Base-by-base conservation (phyloP, 257 asterid species). In the Handroanthus guayacan region DNA sequence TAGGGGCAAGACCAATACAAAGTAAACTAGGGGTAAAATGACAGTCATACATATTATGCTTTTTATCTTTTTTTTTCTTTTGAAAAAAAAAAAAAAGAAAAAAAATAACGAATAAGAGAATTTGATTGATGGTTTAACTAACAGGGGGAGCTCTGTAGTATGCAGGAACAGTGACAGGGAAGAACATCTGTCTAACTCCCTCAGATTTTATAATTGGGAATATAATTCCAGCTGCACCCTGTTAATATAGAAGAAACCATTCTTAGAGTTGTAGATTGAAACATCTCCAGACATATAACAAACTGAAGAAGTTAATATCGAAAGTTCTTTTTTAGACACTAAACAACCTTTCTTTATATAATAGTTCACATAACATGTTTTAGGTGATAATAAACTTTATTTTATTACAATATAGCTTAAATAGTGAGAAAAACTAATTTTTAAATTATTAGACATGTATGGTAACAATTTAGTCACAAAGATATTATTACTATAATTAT, bases 171-270 rank as follows among this genome's bases (percentile, higher is more conserved):
- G 95, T 87, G 16, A 86, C 89, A 47, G 97, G 97, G 81, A 89
- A 89, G 83, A 91, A 89, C 95, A 91, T 89, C 63, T 91, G 93
- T 62, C 93, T 75, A 3, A 89, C 87, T 75, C 95, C 95, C 81
- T 89, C 97, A 2, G 92, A 89, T 78, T 69, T 87, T 64, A 91
- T 89, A 41, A 91, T 87, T 8, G 97, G 97, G 65, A 91, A 85
- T 9, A 91, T 89, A 9, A 91, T 91, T 75, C 89, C 90, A 72
- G 90, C 82, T 41, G 93, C 95, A 38, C 87, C 86, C 97, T 91
- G 78, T 58, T 25, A 34, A 34, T n/a, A n/a, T 14, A 57, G 20
- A 14, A 65, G 3, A 47, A 25, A 47, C 1, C 31, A 10, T 5
- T 5, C 55, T 63, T 44, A 72, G 72, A 61, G 58, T 56, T 55